A percentile compares a stretch with the other conserved stretches of the same genome.
These are phyloP conservation scores for Lodderomyces orthopsilosis DNA, from an alignment of 1,139 yeast genomes.

Conservation along the genomic window DNA sequence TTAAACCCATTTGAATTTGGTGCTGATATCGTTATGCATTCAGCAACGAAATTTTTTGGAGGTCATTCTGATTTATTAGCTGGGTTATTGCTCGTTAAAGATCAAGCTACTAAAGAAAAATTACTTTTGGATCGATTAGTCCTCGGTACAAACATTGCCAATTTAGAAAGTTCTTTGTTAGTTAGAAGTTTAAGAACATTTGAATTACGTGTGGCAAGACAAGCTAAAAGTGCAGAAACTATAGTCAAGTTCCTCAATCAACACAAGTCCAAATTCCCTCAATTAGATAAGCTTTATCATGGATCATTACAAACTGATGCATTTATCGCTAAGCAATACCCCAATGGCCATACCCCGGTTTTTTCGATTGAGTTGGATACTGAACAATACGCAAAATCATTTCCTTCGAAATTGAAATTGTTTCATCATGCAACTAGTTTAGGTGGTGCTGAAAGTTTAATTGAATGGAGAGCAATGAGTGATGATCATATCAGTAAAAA, in stretches of 20 bases:
- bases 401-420: conserved; percentile 66
- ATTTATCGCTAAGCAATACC: conserved; percentile 61
- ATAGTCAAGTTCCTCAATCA: conserved; percentile 59
- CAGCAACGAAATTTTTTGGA: conserved; percentile 88
- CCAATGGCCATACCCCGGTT: conserved; percentile 69
- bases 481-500: conserved; percentile 56
- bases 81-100: conserved; percentile 70
- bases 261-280: conserved; percentile 46
- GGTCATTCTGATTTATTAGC: conserved; percentile 93
- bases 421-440: conserved; percentile 90
- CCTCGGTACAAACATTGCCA: conserved; percentile 77
- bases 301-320: conserved; percentile 71
- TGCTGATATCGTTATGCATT: conserved; percentile 82
- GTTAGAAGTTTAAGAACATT: conserved; percentile 78
- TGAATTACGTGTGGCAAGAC: conserved; percentile 65
- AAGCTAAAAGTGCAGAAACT: conserved; percentile 60
- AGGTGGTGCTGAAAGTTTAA: conserved; percentile 90
- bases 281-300: conserved; percentile 55
- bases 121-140: conserved; percentile 61
- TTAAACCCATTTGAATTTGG: conserved; percentile 78
- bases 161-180: conserved; percentile 70
- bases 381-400: conserved; percentile 53
- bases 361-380: conserved; percentile 59
- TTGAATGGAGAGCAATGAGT: conserved; percentile 86
- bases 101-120: conserved; percentile 38